Evolutionary conservation across 1,284 basidiomycete genomes (phyloP), one percentile per base, ranked within the genome.

Genomic region (Leccinum subrobustum): DNA sequence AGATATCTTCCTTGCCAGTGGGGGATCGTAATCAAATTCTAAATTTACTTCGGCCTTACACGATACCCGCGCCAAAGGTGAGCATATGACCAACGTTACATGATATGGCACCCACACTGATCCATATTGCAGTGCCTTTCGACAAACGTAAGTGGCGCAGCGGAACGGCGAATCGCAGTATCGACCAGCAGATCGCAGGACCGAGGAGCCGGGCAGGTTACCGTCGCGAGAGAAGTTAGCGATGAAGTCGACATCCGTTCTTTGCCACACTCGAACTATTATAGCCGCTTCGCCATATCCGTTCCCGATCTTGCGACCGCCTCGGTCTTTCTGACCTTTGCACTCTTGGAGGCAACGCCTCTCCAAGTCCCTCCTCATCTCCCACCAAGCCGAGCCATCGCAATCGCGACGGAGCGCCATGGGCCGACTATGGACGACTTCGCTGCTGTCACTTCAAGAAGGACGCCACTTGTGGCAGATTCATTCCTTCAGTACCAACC

Each of bases 381-480:
- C n/a, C 82, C 79, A 2, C 68, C 75, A 35, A 82, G 76, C 39
- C 77, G 81, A 44, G 76, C 75, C 9, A 72, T 75, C 29, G 81
- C 81, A 25, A 67, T 73, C 27, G 75, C 77, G 14, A 76, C 69
- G 56, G 77, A 78, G 33, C 75, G 77, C 20, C 64, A 74, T 31
- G 83, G 82, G 1, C 83, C 84, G 4, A 85, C 84, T 23, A 72
- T 76, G 62, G 80, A 81, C 59, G 84, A 86, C 65, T 80, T 81
- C 63, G 69, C 69, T 53, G 70, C 70, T 37, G 71, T 73, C 60
- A 62, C 58, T 33, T 56, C 64, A 6, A 64, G 64, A 64, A 73
- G 68, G 64, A 82, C 79, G 31, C 78, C 77, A 53, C 77, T 85
- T 59, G 78, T 78, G 63, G 77, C 78, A 61, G 82, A 84, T 67